These are phyloP conservation scores for Aspergillus sp. DNA, from an alignment of 2,329 filamentous ascomycete species.

Conservation along the genomic window DNA sequence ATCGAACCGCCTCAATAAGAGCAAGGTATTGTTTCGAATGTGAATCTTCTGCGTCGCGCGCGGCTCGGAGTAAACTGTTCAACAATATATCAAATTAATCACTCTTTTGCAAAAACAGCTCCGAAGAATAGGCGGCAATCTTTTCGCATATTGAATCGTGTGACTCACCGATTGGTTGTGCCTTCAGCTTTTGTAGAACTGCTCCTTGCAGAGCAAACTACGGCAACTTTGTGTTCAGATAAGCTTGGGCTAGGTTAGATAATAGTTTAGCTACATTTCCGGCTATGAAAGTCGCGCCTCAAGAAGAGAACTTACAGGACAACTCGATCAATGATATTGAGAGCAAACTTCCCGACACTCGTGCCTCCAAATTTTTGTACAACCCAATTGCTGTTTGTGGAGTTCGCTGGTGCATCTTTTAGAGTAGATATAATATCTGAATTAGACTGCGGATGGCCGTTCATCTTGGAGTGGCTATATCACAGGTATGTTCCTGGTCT, in stretches of 20 bases:
- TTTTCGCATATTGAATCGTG: constrained; percentile 1
- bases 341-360: constrained; percentile 89
- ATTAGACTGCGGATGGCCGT: constrained; percentile 12
- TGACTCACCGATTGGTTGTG: constrained; percentile 85
- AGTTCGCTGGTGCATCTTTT: constrained; percentile 17
- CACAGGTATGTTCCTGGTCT: constrained; percentile 10
- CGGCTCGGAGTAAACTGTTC: constrained; percentile 47
- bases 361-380: constrained; percentile 96
- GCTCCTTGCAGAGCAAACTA: constrained; percentile 94
- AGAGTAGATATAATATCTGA: constrained; percentile 13
- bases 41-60: constrained; percentile 49
- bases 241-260: constrained; percentile 55
- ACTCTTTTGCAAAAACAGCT: neutral
- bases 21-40: constrained; percentile 62
- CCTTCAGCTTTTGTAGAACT: constrained; percentile 92
- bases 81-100: constrained; percentile 6
- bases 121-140: neutral
- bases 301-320: constrained; percentile 52
- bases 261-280: constrained; percentile 1
- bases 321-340: constrained; percentile 71
- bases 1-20: constrained; percentile 76
- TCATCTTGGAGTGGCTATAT: constrained; percentile 17
- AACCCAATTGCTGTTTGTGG: constrained; percentile 61
- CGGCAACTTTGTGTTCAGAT: constrained; percentile 71
- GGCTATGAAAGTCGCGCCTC: neutral